Evolutionary conservation across 805 yeast genomes (phyloP), one percentile per base, ranked within the genome.

Genomic region (Debaryomyces tyrocola): DNA sequence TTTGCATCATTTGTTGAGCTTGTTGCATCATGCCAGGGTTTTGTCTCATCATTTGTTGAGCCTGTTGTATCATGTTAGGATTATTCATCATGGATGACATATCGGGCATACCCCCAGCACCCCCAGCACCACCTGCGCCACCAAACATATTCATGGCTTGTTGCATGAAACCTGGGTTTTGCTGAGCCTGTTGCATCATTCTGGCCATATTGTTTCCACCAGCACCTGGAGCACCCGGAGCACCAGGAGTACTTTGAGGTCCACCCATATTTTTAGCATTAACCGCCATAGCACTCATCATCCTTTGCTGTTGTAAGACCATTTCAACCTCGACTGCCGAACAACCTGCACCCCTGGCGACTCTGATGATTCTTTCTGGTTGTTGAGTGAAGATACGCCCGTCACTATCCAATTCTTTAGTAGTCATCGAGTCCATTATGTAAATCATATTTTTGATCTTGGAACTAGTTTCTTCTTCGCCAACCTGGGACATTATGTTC

Each of bases 341-440:
- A 20, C 97, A 89, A 18, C 98, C 99, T 2, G 96, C 84, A 7
- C 99, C 99, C 54, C 88, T 78, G 0, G 98, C 98, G 4, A 92
- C 92, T 57, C 99, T 78, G 4, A 90, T 80, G 42, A 92, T 82
- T 64, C 99, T 80, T 39, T 84, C 76, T 5, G 98, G 98, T 66
- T 91, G 83, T 43, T 84, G 82, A 33, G 79, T 75, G 64, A 92
- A 90, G 17, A 87, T 68, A 49, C 82, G 73, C 1, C 98, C 98
- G 64, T 92, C 98, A 52, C 89, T 80, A 58, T 90, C 96, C 50
- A 92, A 78, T 70, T 92, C 99, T 59, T 85, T 75, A 53, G 84
- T 84, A 1, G 97, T 92, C 99, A 92, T 92, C 2, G 97, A 90
- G 65, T 92, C 99, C 87, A 92, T 80, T 24, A 92, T 84, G 59